Conservation (phyloP, 495 filamentous ascomycete species). For the Copromyces sp. region DNA sequence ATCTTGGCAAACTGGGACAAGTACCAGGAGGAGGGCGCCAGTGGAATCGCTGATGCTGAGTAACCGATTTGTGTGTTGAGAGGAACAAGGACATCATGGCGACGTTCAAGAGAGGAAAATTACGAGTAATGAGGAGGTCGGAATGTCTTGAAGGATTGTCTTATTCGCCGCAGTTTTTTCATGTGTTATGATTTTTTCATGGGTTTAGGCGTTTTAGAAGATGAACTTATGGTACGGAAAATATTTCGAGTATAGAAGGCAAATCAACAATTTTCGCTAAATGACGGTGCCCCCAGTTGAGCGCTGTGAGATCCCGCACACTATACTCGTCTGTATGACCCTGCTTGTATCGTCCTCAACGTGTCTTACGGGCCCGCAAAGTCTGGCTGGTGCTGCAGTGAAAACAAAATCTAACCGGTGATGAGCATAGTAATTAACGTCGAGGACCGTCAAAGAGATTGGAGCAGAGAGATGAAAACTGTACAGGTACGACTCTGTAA, state of each 20-base stretch:
- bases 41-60: not conserved
- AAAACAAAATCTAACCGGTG: not conserved
- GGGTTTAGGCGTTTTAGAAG: not conserved
- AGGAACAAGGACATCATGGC: not conserved
- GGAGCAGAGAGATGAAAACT: not conserved
- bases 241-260: not conserved
- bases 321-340: not conserved
- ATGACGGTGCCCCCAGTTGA: not conserved
- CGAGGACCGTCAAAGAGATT: not conserved
- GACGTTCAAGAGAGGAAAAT: not conserved
- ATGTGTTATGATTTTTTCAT: not conserved
- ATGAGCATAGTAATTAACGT: not conserved
- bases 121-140: not conserved
- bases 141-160: not conserved
- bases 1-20: slow-evolving; percentile 80
- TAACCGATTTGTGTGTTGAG: not conserved
- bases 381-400: not conserved
- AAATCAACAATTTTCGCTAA: not conserved
- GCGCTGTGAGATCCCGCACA: not conserved
- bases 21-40: slow-evolving; percentile 31
- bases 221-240: not conserved
- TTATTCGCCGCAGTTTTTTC: not conserved
- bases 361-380: not conserved
- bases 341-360: not conserved
- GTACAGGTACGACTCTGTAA: not conserved